Base-by-base conservation (phyloP, 2,329 filamentous ascomycete species). In the Hyphodiscus sp. region DNA sequence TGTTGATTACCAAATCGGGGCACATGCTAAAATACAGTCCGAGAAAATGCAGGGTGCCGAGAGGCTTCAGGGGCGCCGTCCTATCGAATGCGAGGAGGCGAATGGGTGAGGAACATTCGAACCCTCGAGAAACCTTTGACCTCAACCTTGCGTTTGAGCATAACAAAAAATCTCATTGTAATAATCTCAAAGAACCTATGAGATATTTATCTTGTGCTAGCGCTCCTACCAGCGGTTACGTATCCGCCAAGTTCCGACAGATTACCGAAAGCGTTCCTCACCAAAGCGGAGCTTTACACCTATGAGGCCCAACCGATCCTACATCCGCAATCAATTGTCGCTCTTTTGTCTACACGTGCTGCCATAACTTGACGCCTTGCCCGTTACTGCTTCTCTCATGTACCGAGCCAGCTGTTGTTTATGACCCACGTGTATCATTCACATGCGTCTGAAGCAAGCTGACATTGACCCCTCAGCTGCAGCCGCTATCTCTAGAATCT, bases 281-380 rank as follows among this genome's bases (percentile, higher is more conserved):
- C 54, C 54, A 60, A 57, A 57, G 56, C 46, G 54, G 58, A 54
- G 33, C 33, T 38, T 38, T n/a, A n/a, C 33, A 38, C 4, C 33
- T 13, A 4, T n/a, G 16, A 45, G 20, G 16, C 43, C 18, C n/a
- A 45, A 15, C 16, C 23, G 8, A 45, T n/a, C 43, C 20, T 45
- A 9, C 11, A 53, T n/a, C 30, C 50, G 52, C 47, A 45, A 53
- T 54, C 50, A 57, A 60, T 61, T 56, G 53, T 45, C 52, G 42
- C 54, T 56, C 45, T 26, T 55, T 50, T 23, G 30, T 50, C 20
- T 55, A 33, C 58, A 54, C 57, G 57, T 59, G 58, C 30, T 29
- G 43, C 42, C 33, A 53, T 57, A 46, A n/a, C n/a, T n/a, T n/a
- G n/a, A 51, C 41, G 20, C 47, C 51, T 47, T 54, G 49, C 54